These are phyloP conservation scores for Clavulina sp. DNA, from an alignment of 768 basidiomycete species.

Conservation along the genomic window DNA sequence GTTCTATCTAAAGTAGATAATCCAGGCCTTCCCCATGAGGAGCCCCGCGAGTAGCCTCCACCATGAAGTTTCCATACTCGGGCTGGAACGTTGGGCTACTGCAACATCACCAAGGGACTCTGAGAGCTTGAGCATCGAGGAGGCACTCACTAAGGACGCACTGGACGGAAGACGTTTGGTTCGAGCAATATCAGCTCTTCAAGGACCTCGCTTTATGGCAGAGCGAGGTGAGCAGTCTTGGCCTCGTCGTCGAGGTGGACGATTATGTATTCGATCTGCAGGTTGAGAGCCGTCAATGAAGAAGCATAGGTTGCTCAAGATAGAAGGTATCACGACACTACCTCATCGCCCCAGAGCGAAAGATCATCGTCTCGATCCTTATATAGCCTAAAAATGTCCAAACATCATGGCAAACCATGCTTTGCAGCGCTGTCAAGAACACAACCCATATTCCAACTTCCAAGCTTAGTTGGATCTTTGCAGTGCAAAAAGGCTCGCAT, in stretches of 20 bases:
- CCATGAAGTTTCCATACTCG: constrained; percentile 98
- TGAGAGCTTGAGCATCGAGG: constrained; percentile 1
- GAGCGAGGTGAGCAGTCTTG: constrained; percentile 72
- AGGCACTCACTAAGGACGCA: constrained; percentile 3
- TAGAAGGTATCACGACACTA: too few species aligned
- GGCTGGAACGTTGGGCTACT: constrained; percentile 86
- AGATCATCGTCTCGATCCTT: constrained; percentile 85
- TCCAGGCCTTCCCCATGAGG: constrained; percentile 80
- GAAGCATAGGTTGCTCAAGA: background rate
- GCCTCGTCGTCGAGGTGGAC: constrained; percentile 60
- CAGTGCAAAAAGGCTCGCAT: too few species aligned
- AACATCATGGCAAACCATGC: too few species aligned
- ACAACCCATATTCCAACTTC: too few species aligned
- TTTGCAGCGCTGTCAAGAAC: too few species aligned
- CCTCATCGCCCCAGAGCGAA: constrained; percentile 97
- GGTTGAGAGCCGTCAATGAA: background rate
- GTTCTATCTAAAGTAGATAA: constrained; percentile 81
- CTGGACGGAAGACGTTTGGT: constrained; percentile 34
- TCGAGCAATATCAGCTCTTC: constrained; percentile 61
- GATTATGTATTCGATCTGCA: constrained; percentile 91
- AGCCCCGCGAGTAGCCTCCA: constrained; percentile 91
- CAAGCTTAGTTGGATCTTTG: too few species aligned
- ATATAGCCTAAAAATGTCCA: too few species aligned
- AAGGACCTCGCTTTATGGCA: constrained; percentile 88
- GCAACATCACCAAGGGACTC: constrained; percentile 25